Evolutionary conservation across 2,329 filamentous ascomycete genomes (phyloP).

Genomic region (Amauroascus niger): DNA sequence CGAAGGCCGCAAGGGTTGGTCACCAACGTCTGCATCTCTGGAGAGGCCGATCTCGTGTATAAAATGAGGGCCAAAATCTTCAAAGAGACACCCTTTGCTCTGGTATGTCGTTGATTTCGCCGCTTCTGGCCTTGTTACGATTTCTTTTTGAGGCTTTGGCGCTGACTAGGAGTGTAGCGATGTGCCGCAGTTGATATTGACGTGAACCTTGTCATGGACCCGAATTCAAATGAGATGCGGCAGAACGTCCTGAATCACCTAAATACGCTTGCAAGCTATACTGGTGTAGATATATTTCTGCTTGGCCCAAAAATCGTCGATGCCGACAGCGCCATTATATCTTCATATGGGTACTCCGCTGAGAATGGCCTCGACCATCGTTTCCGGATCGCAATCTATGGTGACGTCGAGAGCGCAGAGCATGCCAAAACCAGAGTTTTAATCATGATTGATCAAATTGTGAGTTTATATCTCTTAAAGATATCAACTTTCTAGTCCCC

Average conservation of each 20-base stretch:
- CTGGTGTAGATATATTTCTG: constrained; percentile 92
- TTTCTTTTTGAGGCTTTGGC: constrained; percentile 4
- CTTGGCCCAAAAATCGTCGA: constrained; percentile 78
- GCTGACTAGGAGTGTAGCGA: constrained; percentile 47
- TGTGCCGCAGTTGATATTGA: constrained; percentile 92
- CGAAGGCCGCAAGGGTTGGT: constrained; percentile 49
- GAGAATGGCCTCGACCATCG: constrained; percentile 77
- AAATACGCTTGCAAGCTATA: constrained; percentile 76
- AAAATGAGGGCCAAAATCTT: constrained; percentile 82
- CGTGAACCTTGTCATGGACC: constrained; percentile 78
- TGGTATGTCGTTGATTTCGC: constrained; percentile 53
- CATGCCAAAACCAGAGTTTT: constrained; percentile 93
- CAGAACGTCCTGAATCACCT: constrained; percentile 71
- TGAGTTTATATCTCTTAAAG: constrained; percentile 38
- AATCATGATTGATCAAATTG: constrained; percentile 94
- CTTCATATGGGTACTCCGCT: constrained; percentile 65
- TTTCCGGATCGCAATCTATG: constrained; percentile 87
- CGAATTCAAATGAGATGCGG: constrained; percentile 56
- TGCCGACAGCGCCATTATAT: constrained; percentile 63
- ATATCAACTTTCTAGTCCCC: neutral
- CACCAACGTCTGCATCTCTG: constrained; percentile 85
- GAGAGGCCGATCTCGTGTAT: constrained; percentile 75
- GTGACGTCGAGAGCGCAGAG: constrained; percentile 88
- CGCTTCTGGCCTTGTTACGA: neutral
- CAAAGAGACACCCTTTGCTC: constrained; percentile 81